phyloP scores from a whole-genome alignment of 805 yeast genomes.

The Candida boidinii region DNA sequence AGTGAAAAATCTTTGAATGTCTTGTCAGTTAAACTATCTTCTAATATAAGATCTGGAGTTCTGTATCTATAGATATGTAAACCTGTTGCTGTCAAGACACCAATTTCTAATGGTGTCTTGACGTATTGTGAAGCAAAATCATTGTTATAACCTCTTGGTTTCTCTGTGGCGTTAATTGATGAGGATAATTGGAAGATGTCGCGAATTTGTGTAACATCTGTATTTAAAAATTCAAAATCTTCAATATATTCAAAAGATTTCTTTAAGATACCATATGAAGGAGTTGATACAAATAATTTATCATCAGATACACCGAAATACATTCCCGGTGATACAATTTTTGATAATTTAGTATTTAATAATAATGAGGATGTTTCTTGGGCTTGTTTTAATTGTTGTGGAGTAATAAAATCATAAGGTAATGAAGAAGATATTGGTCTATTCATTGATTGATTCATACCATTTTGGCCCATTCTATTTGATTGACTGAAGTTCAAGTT shows the following conservation, averaged over 20 bases:
- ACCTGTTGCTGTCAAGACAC: conserved; percentile 74
- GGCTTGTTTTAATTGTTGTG: conserved; percentile 37
- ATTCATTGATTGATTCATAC: no score
- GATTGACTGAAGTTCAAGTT: no score
- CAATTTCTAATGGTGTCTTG: conserved; percentile 57
- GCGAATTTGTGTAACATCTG: conserved; percentile 49
- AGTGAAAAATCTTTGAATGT: conserved; percentile 62
- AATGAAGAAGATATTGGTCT: conserved; percentile 18
- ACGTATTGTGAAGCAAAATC: conserved; percentile 82
- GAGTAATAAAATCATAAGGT: conserved; percentile 16
- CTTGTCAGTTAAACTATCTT: conserved; percentile 51
- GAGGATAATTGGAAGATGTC: conserved; percentile 67
- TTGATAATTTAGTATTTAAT: conserved; percentile 47
- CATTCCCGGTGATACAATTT: conserved; percentile 78
- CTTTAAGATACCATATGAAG: conserved; percentile 80
- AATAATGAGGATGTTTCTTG: conserved; percentile 47
- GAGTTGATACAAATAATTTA: conserved; percentile 63
- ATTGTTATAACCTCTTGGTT: conserved; percentile 79
- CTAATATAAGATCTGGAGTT: conserved; percentile 73
- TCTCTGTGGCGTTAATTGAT: conserved; percentile 59
- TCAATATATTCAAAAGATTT: conserved; percentile 65
- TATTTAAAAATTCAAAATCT: conserved; percentile 67
- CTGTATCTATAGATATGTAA: conserved; percentile 69
- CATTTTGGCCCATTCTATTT: no score
- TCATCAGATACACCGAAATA: conserved; percentile 55